phyloP scores from a whole-genome alignment of 2,329 filamentous ascomycete genomes.

The Neonectria faginata region DNA sequence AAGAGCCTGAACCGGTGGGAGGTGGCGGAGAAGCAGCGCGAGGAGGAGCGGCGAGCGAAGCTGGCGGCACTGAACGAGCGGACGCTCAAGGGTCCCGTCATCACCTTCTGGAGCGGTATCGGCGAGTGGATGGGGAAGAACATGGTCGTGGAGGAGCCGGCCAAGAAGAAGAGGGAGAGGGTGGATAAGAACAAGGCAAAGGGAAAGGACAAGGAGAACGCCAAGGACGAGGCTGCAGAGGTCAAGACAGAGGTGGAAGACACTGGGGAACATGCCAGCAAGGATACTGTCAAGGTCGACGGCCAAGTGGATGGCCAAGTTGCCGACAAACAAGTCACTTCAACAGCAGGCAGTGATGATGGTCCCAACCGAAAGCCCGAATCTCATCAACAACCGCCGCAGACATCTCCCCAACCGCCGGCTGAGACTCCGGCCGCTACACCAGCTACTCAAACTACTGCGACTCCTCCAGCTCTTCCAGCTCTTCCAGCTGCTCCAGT shows the following conservation, averaged over 20 bases:
- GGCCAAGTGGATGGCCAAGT: constrained; percentile 8
- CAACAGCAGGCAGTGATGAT: constrained; percentile 7
- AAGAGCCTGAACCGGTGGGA: constrained; percentile 96
- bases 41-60: constrained; percentile 84
- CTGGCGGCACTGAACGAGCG: constrained; percentile 89
- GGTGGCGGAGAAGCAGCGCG: constrained; percentile 87
- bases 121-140: constrained; percentile 81
- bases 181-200: constrained; percentile 50
- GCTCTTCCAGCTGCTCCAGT: not conserved
- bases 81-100: constrained; percentile 86
- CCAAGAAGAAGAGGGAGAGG: constrained; percentile 66
- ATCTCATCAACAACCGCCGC: constrained; percentile 16
- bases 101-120: constrained; percentile 94
- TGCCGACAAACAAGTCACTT: not conserved
- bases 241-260: constrained; percentile 34
- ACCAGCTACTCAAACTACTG: not conserved
- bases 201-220: constrained; percentile 35
- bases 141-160: constrained; percentile 72
- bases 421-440: not conserved
- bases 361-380: constrained; percentile 26
- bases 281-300: constrained; percentile 3
- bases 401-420: constrained; percentile 14
- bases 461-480: not conserved
- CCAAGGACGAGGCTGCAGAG: constrained; percentile 21
- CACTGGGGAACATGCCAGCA: constrained; percentile 20